Evolutionary conservation across 352 stramenopile species (phyloP).

Genomic region (Phytophthora pinifolia): DNA sequence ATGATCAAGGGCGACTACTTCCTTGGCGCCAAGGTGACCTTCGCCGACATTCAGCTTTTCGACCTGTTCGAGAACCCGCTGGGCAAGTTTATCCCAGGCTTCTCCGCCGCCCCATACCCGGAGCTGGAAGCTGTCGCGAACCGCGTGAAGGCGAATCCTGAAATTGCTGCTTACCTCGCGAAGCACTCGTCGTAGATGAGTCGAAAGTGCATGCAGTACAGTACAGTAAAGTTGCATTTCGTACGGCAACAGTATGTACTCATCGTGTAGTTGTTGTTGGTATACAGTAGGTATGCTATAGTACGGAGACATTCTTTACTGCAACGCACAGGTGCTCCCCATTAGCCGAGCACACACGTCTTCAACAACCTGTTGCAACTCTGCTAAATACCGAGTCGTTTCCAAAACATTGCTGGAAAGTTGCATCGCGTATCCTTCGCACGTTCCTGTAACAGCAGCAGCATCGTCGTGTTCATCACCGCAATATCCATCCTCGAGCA

Average conservation of each 20-base stretch:
- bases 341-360: constrained; percentile 42
- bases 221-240: background rate
- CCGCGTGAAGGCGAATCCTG: constrained; percentile 33
- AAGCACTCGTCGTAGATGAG: constrained; percentile 30
- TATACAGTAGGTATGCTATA: background rate
- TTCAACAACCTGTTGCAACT: constrained; percentile 43
- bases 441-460: constrained; percentile 9
- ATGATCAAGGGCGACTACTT: constrained; percentile 9
- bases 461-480: constrained; percentile 6
- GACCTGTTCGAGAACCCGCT: constrained; percentile 36
- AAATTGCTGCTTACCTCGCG: constrained; percentile 35
- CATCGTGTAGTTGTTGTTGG: too few relatives aligned
- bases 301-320: constrained; percentile 23
- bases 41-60: constrained; percentile 47
- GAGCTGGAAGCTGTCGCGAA: constrained; percentile 40
- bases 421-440: constrained; percentile 9
- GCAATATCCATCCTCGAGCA: constrained; percentile 25
- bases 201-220: too few relatives aligned
- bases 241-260: too few relatives aligned
- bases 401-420: too few relatives aligned
- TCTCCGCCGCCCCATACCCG: constrained; percentile 30
- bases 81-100: constrained; percentile 19
- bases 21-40: constrained; percentile 25
- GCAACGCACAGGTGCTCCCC: constrained; percentile 42
- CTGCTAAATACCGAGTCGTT: constrained; percentile 18